Base-by-base conservation (phyloP, 1,139 yeast genomes). In the Yamadazyma membranifaciens region DNA sequence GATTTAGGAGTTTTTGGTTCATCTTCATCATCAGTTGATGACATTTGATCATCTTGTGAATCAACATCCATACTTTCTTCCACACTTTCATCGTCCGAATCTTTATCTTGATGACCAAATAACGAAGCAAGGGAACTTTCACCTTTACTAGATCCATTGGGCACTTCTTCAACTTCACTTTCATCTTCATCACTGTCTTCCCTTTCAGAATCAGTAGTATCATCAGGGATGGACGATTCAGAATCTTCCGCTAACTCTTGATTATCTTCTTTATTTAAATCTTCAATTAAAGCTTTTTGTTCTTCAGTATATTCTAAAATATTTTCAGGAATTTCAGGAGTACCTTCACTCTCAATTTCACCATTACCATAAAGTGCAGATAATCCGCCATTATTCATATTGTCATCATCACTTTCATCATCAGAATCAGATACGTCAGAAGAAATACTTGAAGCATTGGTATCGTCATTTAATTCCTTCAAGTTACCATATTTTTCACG, bases 401-500 rank as follows among this genome's bases (percentile, higher is more conserved):
- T 58, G 17, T 55, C 52, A n/a, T 49, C 55, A 9, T 42, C 47
- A n/a, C 37, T 44, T 7, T 46, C 52, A 6, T 40, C 49, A 9
- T 37, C 41, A 1, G 36, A 11, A 9, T 36, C 42, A n/a, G 41
- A 46, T 25, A 32, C 47, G 9, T 42, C 53, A 3, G 54, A 42
- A 6, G 53, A 38, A 4, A 31, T 43, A 10, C 47, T 43, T 9
- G 52, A 41, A 6, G 47, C 52, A 33, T 45, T 44, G 2, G 49
- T 44, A 14, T 40, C 40, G 11, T 48, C 45, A 32, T 29, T 40
- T 10, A 46, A 51, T 27, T 73, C 73, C 39, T 83, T 49, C 24
- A 24, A 32, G 22, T 38, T 42, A 10, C 83, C 76, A 57, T 87
- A 87, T 56, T 87, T 87, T 35, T 68, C 69, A 30, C 71, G 69